Percentiles rank a stretch among this genome's conserved stretches.
Evolutionary conservation across 805 yeast genomes (phyloP).

Genomic region (Candida alai): DNA sequence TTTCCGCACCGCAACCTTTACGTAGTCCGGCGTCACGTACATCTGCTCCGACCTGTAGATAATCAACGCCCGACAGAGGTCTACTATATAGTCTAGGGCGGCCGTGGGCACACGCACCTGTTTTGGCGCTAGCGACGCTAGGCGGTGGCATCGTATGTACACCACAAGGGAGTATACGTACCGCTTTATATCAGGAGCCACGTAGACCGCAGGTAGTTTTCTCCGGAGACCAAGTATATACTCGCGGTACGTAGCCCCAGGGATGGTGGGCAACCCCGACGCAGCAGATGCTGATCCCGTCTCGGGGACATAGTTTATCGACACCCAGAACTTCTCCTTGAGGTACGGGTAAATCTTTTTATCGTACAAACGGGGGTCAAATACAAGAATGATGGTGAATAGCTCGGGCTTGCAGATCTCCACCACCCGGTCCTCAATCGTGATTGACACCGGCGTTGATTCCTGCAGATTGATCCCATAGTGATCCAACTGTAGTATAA

Average conservation of each 20-base stretch:
- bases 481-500: conserved; percentile 18
- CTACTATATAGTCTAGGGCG: conserved; percentile 26
- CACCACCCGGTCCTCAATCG: conserved; percentile 5
- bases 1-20: conserved; percentile 35
- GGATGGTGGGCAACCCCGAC: background rate
- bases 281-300: background rate
- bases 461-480: conserved; percentile 17
- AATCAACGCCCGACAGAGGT: conserved; percentile 26
- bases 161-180: conserved; percentile 37
- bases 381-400: conserved; percentile 15
- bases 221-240: conserved; percentile 9
- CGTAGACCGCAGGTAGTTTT: conserved; percentile 16
- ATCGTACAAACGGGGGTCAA: conserved; percentile 8
- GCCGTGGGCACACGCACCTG: conserved; percentile 31
- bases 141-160: conserved; percentile 34
- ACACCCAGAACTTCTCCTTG: conserved; percentile 26
- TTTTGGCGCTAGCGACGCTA: conserved; percentile 36
- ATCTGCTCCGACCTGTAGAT: conserved; percentile 15
- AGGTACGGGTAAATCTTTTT: conserved; percentile 16
- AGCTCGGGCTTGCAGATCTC: conserved; percentile 14
- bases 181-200: conserved; percentile 33
- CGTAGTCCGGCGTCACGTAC: conserved; percentile 36
- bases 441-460: conserved; percentile 3
- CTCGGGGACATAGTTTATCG: conserved; percentile 12
- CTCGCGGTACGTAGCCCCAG: background rate